Evolutionary conservation across 192 early-diverging fungal species (phyloP), one percentile per base, ranked within the genome.

Genomic region (Geosiphon pyriformis): DNA sequence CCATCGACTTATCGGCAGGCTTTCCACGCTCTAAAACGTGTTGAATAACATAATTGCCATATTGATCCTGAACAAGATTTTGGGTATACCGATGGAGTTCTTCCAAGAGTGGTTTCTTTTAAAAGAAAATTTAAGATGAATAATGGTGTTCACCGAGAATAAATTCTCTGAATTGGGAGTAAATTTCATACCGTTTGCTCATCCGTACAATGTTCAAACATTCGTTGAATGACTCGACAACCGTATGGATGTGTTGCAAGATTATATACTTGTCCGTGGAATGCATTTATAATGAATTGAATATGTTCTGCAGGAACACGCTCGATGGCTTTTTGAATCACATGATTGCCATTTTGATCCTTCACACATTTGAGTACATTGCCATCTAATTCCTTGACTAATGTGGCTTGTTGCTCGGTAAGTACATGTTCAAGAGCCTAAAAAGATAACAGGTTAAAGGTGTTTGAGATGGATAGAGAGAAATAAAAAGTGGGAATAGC

Each of bases 291-390:
- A 68, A 99, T 95, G 60, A 99, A 99, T 70, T 88, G 85, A 70
- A 96, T 94, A 76, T 96, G 91, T 59, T 93, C 85, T 15, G 90
- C 87, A 48, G 90, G 89, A 35, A 99, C 92, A 27, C 95, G 88
- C 77, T 99, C 96, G 55, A 99, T 95, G 23, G 95, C 96, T 76
- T 99, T 99, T 77, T 99, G 96, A 70, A 99, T 96, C 17, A 99
- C 96, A 64, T 99, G 96, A 78, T 99, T 99, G 55, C 96, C 96
- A 74, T 99, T 99, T 77, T 99, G 96, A 74, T 99, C 96, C 77
- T 98, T 97, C 72, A 99, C 94, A 73, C 96, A 99, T 77, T 96
- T 96, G 30, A 99, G 81, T 3, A 99, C 94, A 78, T 94, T 86
- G 1, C 94, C 94, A 67, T 96, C 92, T 52, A 99, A 80, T 71